Percentiles rank a stretch among this genome's conserved stretches.
Evolutionary conservation across 148 eudicot genomes (phyloP).

Genomic region (Silene latifolia): DNA sequence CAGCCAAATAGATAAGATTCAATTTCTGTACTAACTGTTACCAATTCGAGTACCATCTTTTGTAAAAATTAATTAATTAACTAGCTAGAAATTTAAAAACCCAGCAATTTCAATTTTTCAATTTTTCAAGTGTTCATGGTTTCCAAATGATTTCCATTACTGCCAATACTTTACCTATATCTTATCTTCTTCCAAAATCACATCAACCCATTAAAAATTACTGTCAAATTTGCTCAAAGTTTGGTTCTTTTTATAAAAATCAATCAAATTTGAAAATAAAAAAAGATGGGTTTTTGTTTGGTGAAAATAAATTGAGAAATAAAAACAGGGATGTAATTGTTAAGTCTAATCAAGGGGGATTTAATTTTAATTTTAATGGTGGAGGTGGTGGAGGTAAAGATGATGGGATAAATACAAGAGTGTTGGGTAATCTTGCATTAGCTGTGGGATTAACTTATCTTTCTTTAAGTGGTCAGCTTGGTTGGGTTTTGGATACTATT

Average conservation of each 20-base stretch:
- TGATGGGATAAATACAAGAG: conserved; percentile 42
- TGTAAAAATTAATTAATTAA: not conserved
- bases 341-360: conserved; percentile 44
- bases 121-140: conserved; percentile 3
- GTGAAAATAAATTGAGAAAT: conserved; percentile 23
- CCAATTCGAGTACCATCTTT: not conserved
- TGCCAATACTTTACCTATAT: conserved; percentile 14
- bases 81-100: not conserved
- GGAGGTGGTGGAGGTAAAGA: conserved; percentile 46
- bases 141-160: conserved; percentile 40
- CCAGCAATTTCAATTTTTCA: not conserved
- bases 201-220: conserved; percentile 13
- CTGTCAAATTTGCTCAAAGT: conserved; percentile 19
- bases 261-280: conserved; percentile 18
- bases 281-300: conserved; percentile 41
- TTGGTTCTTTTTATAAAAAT: conserved; percentile 25
- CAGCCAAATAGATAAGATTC: not conserved
- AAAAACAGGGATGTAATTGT: conserved; percentile 55
- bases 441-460: conserved; percentile 84
- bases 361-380: conserved; percentile 56
- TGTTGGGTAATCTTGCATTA: conserved; percentile 72
- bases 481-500: conserved; percentile 87
- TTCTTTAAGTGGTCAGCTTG: conserved; percentile 79
- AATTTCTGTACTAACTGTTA: not conserved
- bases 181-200: conserved; percentile 22